Evolutionary conservation across 1,284 basidiomycete genomes (phyloP), one percentile per base, ranked within the genome.

Genomic region (Moesziomyces parantarcticus): DNA sequence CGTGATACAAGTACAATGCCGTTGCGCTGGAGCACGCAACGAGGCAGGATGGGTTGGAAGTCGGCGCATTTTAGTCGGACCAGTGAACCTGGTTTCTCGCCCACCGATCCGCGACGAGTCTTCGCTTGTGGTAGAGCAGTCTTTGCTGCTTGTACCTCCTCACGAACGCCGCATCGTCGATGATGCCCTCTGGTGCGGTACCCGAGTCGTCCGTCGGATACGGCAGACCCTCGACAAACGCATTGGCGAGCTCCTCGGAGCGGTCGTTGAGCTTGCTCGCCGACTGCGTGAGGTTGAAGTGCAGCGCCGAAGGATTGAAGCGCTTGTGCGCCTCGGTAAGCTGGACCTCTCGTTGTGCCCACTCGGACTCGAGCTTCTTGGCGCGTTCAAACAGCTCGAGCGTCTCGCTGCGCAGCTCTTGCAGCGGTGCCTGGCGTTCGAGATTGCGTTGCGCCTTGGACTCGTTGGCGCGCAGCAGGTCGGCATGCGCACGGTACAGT

Each of bases 191-290:
- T 18, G 50, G 56, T 1, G 50, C 56, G 6, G 65, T 60, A 5
- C 60, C 64, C 16, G 41, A 52, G 34, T 61, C 62, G 22, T 70
- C 74, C 20, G 47, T 54, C 11, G 71, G 59, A 26, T 77, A 65
- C 1, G 77, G 50, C 7, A 80, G 36, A 3, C 74, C 76, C 50
- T 83, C 79, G 25, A 82, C 78, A 55, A 69, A 83, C 16, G 79
- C 77, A 41, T 76, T 80, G 16, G 80, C 81, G n/a, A 83, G 42
- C 4, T 65, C 53, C 34, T 83, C 81, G 10, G 71, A 77, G 21
- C 59, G 47, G 42, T 82, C 77, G 64, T 81, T 76, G 25, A 78
- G 47, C 36, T 63, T 62, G 40, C 65, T 48, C 3, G 76, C 73
- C 11, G 56, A 58, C 29, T 81, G 75, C 7, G 66, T 68, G 16